Conservation (phyloP, 2,329 filamentous ascomycete genomes). For the Volutella citrinella region DNA sequence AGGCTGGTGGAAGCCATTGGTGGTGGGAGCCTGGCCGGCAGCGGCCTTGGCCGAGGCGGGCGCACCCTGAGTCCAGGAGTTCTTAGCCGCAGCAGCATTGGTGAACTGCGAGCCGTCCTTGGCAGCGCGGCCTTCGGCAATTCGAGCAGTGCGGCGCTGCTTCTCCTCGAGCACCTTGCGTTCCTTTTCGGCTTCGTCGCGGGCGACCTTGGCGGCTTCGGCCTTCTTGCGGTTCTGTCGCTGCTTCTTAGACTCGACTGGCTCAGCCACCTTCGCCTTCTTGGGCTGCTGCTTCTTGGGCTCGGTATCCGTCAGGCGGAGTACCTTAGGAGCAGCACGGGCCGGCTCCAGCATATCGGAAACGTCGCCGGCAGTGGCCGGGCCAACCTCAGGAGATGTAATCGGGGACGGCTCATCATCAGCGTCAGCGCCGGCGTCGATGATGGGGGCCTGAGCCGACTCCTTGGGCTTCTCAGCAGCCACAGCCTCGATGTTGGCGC, state of each 20-base stretch:
- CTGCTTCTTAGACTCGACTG: slow-evolving; percentile 88
- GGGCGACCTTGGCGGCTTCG: slow-evolving; percentile 71
- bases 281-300: slow-evolving; percentile 62
- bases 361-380: slow-evolving; percentile 65
- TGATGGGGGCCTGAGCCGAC: slow-evolving; percentile 53
- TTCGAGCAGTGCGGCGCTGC: slow-evolving; percentile 77
- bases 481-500: slow-evolving; percentile 46
- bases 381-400: slow-evolving; percentile 59
- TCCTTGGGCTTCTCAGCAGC: slow-evolving; percentile 39
- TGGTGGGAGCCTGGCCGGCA: too few relatives aligned
- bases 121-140: slow-evolving; percentile 77
- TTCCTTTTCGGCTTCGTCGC: slow-evolving; percentile 75
- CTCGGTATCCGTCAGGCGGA: slow-evolving; percentile 71
- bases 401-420: slow-evolving; percentile 77
- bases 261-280: slow-evolving; percentile 60
- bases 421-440: slow-evolving; percentile 69
- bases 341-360: slow-evolving; percentile 88
- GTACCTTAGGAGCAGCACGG: slow-evolving; percentile 64
- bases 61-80: slow-evolving; percentile 41
- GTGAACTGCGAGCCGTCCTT: slow-evolving; percentile 71
- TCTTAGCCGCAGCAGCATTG: slow-evolving; percentile 41
- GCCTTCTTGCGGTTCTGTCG: slow-evolving; percentile 88
- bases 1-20: slow-evolving; percentile 42
- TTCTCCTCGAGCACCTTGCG: slow-evolving; percentile 75
- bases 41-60: slow-evolving; percentile 30